A percentile compares a stretch with the other conserved stretches of the same genome.
Conservation (phyloP, 1,284 basidiomycete genomes). For the Thelephora terrestris region DNA sequence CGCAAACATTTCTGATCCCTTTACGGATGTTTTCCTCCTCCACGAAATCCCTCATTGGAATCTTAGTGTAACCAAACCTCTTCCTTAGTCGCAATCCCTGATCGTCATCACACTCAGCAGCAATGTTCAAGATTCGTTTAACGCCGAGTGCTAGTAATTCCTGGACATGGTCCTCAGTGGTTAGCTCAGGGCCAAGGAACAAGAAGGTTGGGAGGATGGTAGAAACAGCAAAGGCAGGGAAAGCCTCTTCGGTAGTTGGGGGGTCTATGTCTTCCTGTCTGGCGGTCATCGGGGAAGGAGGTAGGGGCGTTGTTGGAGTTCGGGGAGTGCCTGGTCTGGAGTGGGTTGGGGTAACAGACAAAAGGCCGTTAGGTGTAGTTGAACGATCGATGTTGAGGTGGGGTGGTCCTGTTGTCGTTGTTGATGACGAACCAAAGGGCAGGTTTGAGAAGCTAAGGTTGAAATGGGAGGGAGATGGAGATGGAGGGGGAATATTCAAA, state of each 20-base stretch:
- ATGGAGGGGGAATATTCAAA: slow-evolving; percentile 2
- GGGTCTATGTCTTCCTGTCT: slow-evolving; percentile 43
- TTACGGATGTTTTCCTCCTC: slow-evolving; percentile 87
- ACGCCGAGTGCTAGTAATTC: slow-evolving; percentile 72
- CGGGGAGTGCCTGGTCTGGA: slow-evolving; percentile 15
- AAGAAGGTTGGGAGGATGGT: slow-evolving; percentile 87
- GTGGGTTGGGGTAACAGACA: slow-evolving; percentile 15
- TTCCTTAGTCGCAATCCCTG: slow-evolving; percentile 56
- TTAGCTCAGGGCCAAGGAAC: slow-evolving; percentile 87
- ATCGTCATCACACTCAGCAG: slow-evolving; percentile 82
- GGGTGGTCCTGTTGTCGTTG: neutral
- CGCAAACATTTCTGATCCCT: slow-evolving; percentile 77
- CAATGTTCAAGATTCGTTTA: slow-evolving; percentile 84
- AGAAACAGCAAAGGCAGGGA: slow-evolving; percentile 65
- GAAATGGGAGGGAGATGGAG: slow-evolving; percentile 52
- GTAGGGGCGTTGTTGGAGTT: slow-evolving; percentile 25
- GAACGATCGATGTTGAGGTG: too few relatives aligned
- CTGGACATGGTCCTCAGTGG: slow-evolving; percentile 60
- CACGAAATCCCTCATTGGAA: slow-evolving; percentile 91
- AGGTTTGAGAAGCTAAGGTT: slow-evolving; percentile 37
- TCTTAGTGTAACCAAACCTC: slow-evolving; percentile 73
- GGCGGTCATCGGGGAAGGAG: slow-evolving; percentile 47
- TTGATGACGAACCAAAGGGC: neutral
- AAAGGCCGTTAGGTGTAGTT: neutral
- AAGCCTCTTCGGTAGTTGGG: slow-evolving; percentile 43